phyloP scores from a whole-genome alignment of 1,284 basidiomycete genomes.

The Rhodotorula sp. region DNA sequence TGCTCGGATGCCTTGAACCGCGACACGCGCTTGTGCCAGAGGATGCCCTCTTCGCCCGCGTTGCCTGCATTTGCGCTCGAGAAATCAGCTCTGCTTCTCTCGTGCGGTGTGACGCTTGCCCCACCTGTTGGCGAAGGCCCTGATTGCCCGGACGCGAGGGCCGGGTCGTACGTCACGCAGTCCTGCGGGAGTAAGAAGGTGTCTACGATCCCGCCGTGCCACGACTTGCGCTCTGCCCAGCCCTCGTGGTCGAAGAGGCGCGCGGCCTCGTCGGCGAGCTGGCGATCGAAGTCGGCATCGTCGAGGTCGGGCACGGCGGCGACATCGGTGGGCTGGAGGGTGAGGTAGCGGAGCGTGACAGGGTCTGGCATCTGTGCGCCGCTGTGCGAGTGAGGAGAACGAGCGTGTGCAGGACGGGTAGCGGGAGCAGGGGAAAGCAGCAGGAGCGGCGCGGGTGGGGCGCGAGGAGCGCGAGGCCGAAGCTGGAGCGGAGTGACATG shows the following conservation, averaged over 20 bases:
- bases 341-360: slow-evolving; percentile 17
- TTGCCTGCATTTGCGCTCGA: slow-evolving; percentile 4
- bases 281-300: slow-evolving; percentile 43
- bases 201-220: slow-evolving; percentile 31
- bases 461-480: too few relatives aligned
- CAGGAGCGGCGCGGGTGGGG: neutral
- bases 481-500: neutral
- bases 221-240: slow-evolving; percentile 28
- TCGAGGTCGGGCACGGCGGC: slow-evolving; percentile 44
- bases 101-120: neutral
- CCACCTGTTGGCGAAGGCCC: slow-evolving; percentile 15
- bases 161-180: slow-evolving; percentile 13
- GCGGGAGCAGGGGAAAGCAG: neutral
- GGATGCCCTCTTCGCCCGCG: slow-evolving; percentile 30
- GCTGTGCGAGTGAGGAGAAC: neutral
- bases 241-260: slow-evolving; percentile 6
- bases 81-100: neutral
- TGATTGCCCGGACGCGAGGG: neutral
- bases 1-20: slow-evolving; percentile 20
- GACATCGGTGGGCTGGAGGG: slow-evolving; percentile 19
- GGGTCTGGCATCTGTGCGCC: neutral
- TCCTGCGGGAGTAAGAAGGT: slow-evolving; percentile 21
- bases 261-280: slow-evolving; percentile 44
- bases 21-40: slow-evolving; percentile 33
- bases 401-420: neutral